Base-by-base conservation (phyloP, 352 stramenopile species). In the Phytophthora syringae region DNA sequence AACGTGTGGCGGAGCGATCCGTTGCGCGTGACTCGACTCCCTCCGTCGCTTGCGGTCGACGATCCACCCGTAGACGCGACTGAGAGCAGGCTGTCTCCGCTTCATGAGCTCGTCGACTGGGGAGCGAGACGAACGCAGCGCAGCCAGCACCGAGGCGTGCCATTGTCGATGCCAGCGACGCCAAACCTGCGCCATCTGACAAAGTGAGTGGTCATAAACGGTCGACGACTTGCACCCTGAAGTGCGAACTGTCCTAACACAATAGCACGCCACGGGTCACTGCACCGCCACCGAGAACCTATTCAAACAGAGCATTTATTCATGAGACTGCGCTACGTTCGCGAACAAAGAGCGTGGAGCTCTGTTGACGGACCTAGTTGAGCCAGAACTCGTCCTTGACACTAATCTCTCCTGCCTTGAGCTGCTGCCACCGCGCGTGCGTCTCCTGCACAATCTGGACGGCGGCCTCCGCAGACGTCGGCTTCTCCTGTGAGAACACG, bases 401-500 rank as follows among this genome's bases (percentile, higher is more conserved):
- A 36, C 56, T 62, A 57, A 90, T 85, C 44, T 84, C 74, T 49
- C 80, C 77, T 48, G 72, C 51, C 66, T 86, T 81, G 21, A 92
- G 80, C 68, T 86, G 77, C 67, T 92, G 68, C 84, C 84, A 95
- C 30, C 84, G 79, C 40, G 79, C 74, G 54, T 95, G 86, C 5
- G 81, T 93, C 30, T 83, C 79, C 47, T 53, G 44, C 12, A 95
- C 71, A 50, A 95, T 91, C 57, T 80, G 64, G 12, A 89, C 57
- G n/a, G 86, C 83, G 27, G 86, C 82, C 25, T 77, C 67, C 0
- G 64, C 69, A 11, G 70, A 79, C 45, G 80, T 85, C 7, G 86
- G 81, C 32, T 67, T 66, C 43, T 96, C 72, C 50, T 95, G 90
- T 2, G 91, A 93, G 42, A 99, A 89, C 48, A 76, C 71, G 68